Evolutionary conservation across 805 yeast genomes (phyloP), one percentile per base, ranked within the genome.

Genomic region (Cyberlindnera veronae): DNA sequence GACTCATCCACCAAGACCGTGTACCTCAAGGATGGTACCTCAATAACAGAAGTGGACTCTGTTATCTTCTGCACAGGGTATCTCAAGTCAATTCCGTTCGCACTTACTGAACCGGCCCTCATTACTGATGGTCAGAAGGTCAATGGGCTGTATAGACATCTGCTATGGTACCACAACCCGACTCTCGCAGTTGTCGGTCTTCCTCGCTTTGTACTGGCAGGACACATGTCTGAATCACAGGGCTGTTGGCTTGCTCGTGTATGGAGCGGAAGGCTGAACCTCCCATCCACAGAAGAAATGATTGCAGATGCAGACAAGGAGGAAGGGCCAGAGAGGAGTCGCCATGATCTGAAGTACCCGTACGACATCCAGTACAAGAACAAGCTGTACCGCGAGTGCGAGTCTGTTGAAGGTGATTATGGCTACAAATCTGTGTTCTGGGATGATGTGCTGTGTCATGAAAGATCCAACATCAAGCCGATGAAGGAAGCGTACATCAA

Each of bases 41-140:
- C 51, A 9, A 42, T 80, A 2, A 49, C 51, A 2, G 67, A 66
- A 26, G 72, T 84, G 29, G 90, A 84, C 46, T 53, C 55, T 17
- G 64, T 86, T 8, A 64, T 85, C 10, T 83, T 79, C 57, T 84
- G 86, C 36, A 85, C 95, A 0, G 95, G 95, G 1, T 86, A 84
- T 58, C 64, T 77, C 33, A 79, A 79, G 53, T 72, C 77, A 26
- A 67, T 76, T 40, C 93, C 95, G 15, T 83, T 76, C 50, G 58
- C 86, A 36, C 32, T 38, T 10, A 68, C 73, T 41, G 47, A 35
- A 14, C 50, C 50, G 24, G 45, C 45, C 11, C 41, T 73, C 21
- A 62, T 73, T 22, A 67, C 79, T 1, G 58, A 64, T 38, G 81
- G 82, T 1, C 55, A 53, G 13, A 67, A 74, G 26, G 68, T 78